Base-by-base conservation (phyloP, 225 moss, liverwort and hornwort genomes). In the Marchantia polymorpha region DNA sequence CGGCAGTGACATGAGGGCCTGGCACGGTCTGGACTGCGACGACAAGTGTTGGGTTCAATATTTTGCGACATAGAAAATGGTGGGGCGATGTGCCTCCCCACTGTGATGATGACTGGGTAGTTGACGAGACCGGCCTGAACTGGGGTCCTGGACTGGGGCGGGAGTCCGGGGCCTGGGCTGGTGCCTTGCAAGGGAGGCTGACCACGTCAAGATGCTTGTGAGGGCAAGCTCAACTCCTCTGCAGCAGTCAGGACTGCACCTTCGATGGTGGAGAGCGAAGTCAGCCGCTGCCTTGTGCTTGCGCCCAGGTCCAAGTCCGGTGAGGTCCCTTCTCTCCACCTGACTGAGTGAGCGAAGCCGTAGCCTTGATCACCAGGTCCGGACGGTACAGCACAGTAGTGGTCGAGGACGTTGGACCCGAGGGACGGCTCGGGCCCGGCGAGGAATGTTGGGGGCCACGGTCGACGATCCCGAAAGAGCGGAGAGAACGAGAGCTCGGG, bases 121-220 rank as follows among this genome's bases (percentile, higher is more conserved):
- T 63, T 63, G 63, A 63, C 22, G 17, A 11, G 63, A 11, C 12
- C n/a, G n/a, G n/a, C n/a, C n/a, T n/a, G n/a, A n/a, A n/a, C 39
- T 39, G 39, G 39, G 39, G 39, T 39, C 39, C 0, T 20, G 63
- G 63, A 63, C 63, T 23, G 63, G 63, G 23, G 39, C 3, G 5
- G 39, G 1, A 63, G n/a, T 63, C n/a, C 3, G 63, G 23, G 63
- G 20, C 17, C 13, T 55, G 23, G n/a, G 10, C n/a, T 19, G 63
- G 23, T 7, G 20, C 17, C 13, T 55, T 55, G 55, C 55, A 55
- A 55, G 55, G 55, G 55, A 55, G 55, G 55, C 55, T 63, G 63
- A 63, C 63, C 63, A 63, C 63, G 63, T 63, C 63, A 63, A 63
- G 63, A 63, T 63, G 15, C 63, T 39, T 39, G 5, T 63, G 63